Percentiles rank a stretch among this genome's conserved stretches.
Conservation (phyloP, 2,329 filamentous ascomycete genomes). For the Aspergillus sp. region DNA sequence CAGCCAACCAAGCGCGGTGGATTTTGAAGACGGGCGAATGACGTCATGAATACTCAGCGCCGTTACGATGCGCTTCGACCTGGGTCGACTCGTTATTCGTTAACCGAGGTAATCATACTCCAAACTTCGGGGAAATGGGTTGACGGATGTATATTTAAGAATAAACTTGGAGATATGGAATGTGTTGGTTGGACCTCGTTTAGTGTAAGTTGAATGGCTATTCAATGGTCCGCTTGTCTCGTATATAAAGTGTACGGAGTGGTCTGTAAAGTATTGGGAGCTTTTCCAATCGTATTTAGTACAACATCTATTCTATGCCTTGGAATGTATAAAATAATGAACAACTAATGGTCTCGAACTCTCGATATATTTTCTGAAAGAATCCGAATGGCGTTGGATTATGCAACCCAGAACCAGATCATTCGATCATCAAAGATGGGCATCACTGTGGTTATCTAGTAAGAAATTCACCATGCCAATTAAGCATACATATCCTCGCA, state of each 20-base stretch:
- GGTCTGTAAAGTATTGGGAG: neutral
- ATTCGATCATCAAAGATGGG: too few relatives aligned
- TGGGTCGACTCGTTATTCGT: neutral
- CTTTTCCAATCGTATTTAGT: neutral
- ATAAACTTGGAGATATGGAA: neutral
- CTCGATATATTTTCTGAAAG: too few relatives aligned
- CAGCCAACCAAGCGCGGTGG: slow-evolving; percentile 1
- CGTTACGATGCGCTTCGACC: neutral
- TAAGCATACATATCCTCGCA: too few relatives aligned
- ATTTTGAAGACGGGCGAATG: neutral
- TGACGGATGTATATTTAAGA: neutral
- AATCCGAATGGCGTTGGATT: too few relatives aligned
- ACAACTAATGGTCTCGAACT: too few relatives aligned
- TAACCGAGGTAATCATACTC: neutral
- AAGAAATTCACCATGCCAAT: too few relatives aligned
- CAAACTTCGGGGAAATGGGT: neutral
- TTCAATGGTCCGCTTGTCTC: neutral
- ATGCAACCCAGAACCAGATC: too few relatives aligned
- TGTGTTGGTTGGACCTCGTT: neutral
- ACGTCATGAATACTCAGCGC: slow-evolving; percentile 14
- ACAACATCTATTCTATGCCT: too few relatives aligned
- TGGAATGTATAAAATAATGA: too few relatives aligned
- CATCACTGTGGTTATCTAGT: too few relatives aligned
- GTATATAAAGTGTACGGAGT: neutral
- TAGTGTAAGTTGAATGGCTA: neutral